Evolutionary conservation across 768 basidiomycete species (phyloP), one percentile per base, ranked within the genome.

Genomic region (Naganishia friedmannii): DNA sequence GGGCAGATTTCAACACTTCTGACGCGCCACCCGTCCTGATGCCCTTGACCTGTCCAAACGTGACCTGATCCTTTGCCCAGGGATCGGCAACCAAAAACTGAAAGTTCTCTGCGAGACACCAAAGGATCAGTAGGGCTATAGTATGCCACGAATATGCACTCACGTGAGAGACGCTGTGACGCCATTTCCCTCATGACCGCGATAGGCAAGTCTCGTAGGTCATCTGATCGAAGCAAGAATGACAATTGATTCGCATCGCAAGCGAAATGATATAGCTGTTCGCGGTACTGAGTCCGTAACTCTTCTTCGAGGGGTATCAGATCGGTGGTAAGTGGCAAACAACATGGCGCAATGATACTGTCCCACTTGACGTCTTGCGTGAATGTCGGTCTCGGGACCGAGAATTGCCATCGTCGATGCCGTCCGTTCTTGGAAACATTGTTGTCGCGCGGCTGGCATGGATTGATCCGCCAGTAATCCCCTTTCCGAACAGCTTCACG

Each of bases 361-460:
- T 86, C 87, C 95, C 95, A 98, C 78, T 97, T 96, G 80, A 93
- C 80, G 8, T 78, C 86, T 54, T 94, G 89, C 71, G 93, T 88
- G 78, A 92, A 89, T 29, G 86, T 79, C 8, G 88, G 86, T 21
- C 85, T 85, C 0, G 92, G 88, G 76, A 90, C 89, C 70, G 89
- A 86, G 77, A 95, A 92, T 73, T 94, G 88, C 93, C 94, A 97
- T 23, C 93, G 84, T 53, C 90, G 84, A 1, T 92, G 91, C 55
- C 82, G 82, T 15, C 77, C 75, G 0, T 73, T 72, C n/a, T 63
- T 71, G 4, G 67, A 66, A 28, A 72, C 65, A 19, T 65, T 70
- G 53, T 74, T 75, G 5, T 72, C 72, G 0, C 72, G 67, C 21
- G 78, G 79, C 51, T 76, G 77, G 57, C 77, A 80, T 32, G 79